Evolutionary conservation across 2,329 filamentous ascomycete species (phyloP).

Genomic region (Cladosporium sp.): DNA sequence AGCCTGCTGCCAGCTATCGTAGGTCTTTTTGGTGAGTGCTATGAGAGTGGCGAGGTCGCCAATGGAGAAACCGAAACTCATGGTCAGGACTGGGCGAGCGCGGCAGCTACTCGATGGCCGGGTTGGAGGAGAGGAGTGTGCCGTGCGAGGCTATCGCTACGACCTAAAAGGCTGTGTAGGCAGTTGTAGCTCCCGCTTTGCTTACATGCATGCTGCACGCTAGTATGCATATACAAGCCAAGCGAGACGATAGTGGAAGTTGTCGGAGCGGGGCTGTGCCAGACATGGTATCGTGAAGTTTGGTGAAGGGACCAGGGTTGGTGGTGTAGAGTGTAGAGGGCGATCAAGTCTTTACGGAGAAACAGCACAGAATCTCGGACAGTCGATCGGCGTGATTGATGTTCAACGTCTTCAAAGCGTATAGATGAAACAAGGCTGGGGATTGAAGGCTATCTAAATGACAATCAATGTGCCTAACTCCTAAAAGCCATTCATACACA

Average conservation of each 20-base stretch:
- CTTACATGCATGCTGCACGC: not conserved
- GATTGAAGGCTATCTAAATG: not conserved
- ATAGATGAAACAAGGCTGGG: not conserved
- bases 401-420: not conserved
- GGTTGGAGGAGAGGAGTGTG: not conserved
- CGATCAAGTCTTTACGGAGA: not conserved
- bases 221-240: constrained; percentile 3
- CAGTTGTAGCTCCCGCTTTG: not conserved
- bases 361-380: not conserved
- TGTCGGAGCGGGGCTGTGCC: not conserved
- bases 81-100: not conserved
- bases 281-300: not conserved
- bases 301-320: not conserved
- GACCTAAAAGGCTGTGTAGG: not conserved
- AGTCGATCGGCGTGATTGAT: not conserved
- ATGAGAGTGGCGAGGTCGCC: not conserved
- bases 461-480: not conserved
- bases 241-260: not conserved
- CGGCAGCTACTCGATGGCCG: not conserved
- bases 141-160: not conserved
- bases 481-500: not conserved
- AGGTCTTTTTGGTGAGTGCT: not conserved
- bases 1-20: not conserved
- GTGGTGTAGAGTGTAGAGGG: not conserved
- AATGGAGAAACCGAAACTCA: constrained; percentile 2